Evolutionary conservation across 164 flowering plant genomes (phyloP).

Genomic region (Protea cynaroides): DNA sequence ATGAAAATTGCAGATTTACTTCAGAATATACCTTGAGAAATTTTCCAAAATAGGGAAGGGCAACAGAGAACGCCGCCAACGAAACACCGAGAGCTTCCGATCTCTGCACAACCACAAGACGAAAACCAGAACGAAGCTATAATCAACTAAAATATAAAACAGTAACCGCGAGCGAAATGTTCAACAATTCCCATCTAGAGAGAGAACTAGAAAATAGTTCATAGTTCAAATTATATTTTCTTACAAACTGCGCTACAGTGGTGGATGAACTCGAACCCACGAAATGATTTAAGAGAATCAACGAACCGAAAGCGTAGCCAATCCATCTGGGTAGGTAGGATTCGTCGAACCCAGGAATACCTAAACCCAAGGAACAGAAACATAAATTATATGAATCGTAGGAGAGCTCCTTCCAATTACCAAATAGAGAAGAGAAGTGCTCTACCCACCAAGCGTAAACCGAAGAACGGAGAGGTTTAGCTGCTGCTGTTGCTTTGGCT

Average conservation of each 20-base stretch:
- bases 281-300: slow-evolving; percentile 66
- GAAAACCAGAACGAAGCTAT: not conserved
- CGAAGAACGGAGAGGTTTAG: slow-evolving; percentile 91
- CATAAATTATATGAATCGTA: not conserved
- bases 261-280: slow-evolving; percentile 36
- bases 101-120: slow-evolving; percentile 32
- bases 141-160: not conserved
- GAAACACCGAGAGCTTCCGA: slow-evolving; percentile 69
- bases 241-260: slow-evolving; percentile 66
- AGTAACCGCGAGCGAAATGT: not conserved
- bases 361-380: slow-evolving; percentile 24
- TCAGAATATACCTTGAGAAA: slow-evolving; percentile 64
- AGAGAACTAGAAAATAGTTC: not conserved
- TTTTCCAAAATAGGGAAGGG: slow-evolving; percentile 70
- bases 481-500: slow-evolving; percentile 27
- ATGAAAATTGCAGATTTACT: too few relatives aligned
- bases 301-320: slow-evolving; percentile 63
- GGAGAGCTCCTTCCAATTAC: not conserved
- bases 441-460: slow-evolving; percentile 61
- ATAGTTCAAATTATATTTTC: not conserved
- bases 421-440: slow-evolving; percentile 1
- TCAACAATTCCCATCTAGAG: not conserved
- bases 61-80: slow-evolving; percentile 63
- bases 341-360: slow-evolving; percentile 87
- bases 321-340: slow-evolving; percentile 89